Base-by-base conservation (phyloP, 1,139 yeast genomes). In the Yamadazyma jaroonii region DNA sequence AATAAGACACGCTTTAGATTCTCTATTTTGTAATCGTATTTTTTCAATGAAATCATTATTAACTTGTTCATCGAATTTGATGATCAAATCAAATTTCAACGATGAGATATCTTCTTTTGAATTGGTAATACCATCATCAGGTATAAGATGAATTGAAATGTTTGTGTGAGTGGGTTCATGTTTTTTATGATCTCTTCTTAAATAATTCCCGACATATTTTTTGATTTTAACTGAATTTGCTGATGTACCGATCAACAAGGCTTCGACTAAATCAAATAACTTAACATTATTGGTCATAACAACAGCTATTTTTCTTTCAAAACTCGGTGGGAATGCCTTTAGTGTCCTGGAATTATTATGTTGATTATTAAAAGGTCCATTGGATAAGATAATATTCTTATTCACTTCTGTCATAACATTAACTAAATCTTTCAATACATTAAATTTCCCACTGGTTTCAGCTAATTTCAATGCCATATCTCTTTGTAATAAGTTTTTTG, bases 391-490 rank as follows among this genome's bases (percentile, higher is more conserved):
- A 14, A 29, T 22, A 10, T 21, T 11, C 12, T 17, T 34, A 24
- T 29, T 34, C 2, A 34, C 36, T 13, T 23, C 22, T 3, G 24
- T 15, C 29, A 68, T 55, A 6, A 77, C 75, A 39, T 67, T 67
- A 30, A 82, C 54, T 39, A 83, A 57, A 54, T 84, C 85, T 39
- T 72, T 73, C 43, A 88, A 61, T 1, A 83, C 86, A 42, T 72
- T 72, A 60, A 89, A 89, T 56, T 89, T 90, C 21, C 97, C 97
- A 55, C 95, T 83, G 4, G 94, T 82, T 36, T 84, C 90, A 9
- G 84, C 84, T 37, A 90, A 60, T 52, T 83, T 77, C 29, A 68
- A 67, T 2, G 95, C 92, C 47, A 84, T 81, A 48, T 89, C 96
- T 56, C 84, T 82, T 38, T 82, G 77, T 6, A 81, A 72, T 41